phyloP scores from a whole-genome alignment of 2,329 filamentous ascomycete genomes.

The Onygenales sp. region DNA sequence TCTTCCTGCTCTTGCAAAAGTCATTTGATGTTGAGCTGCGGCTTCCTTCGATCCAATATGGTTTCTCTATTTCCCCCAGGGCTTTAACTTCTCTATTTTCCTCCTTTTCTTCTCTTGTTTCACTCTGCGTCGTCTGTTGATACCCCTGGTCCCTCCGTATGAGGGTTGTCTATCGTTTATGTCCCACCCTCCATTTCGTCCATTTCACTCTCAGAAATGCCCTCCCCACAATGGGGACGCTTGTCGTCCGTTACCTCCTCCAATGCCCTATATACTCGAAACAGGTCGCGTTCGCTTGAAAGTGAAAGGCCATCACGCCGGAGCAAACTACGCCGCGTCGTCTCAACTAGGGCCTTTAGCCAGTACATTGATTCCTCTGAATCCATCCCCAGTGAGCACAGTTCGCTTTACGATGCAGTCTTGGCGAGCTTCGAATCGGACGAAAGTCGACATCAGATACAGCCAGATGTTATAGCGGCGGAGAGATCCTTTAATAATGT shows the following conservation, averaged over 20 bases:
- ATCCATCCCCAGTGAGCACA: constrained; percentile 25
- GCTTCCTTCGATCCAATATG: not conserved
- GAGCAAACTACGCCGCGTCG: constrained; percentile 11
- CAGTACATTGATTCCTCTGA: constrained; percentile 21
- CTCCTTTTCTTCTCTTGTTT: not conserved
- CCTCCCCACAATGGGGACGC: not conserved
- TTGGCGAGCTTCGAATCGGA: constrained; percentile 21
- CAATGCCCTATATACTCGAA: not conserved
- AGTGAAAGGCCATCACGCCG: not conserved
- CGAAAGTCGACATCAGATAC: constrained; percentile 6
- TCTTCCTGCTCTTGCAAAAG: not conserved
- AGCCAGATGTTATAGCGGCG: constrained; percentile 22
- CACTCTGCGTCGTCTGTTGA: not conserved
- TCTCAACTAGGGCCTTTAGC: constrained; percentile 13
- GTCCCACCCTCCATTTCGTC: not conserved
- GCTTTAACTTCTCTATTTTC: not conserved
- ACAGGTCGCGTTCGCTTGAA: constrained; percentile 3
- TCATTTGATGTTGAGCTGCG: not conserved
- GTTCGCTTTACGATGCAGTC: constrained; percentile 29
- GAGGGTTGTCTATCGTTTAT: constrained; percentile 6
- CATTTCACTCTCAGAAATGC: not conserved
- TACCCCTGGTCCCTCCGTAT: not conserved
- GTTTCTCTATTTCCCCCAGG: not conserved
- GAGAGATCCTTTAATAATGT: constrained; percentile 9
- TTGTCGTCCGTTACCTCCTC: not conserved